Conservation (phyloP, 768 basidiomycete genomes). For the Cystoderma amianthinum region DNA sequence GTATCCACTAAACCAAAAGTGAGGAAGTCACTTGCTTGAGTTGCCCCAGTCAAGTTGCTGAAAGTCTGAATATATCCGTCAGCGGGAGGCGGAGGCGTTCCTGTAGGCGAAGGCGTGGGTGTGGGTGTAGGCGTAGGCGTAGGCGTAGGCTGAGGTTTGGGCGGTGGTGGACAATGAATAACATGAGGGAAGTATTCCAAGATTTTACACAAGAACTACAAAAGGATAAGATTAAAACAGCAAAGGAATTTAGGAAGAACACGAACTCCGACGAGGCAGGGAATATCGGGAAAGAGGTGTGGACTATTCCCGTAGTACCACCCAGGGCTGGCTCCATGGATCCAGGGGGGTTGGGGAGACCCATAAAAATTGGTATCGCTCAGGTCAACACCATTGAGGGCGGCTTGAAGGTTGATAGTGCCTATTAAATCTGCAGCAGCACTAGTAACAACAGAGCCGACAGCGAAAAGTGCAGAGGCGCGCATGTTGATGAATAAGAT, state of each 20-base stretch:
- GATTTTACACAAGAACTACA: constrained; percentile 29
- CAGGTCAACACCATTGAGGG: constrained; percentile 22
- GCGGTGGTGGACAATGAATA: constrained; percentile 29
- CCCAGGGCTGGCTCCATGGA: constrained; percentile 22
- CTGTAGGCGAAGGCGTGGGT: constrained; percentile 5
- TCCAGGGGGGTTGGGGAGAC: constrained; percentile 31
- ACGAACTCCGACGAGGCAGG: constrained; percentile 25
- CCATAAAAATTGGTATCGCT: constrained; percentile 24
- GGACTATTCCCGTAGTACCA: constrained; percentile 34
- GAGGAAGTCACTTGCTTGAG: constrained; percentile 31
- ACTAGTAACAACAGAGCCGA: constrained; percentile 13
- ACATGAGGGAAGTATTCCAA: constrained; percentile 24
- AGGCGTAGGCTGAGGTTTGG: constrained; percentile 10
- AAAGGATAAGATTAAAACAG: constrained; percentile 5
- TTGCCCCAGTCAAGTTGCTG: constrained; percentile 32
- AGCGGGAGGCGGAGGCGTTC: constrained; percentile 9
- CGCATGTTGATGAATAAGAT: constrained; percentile 24
- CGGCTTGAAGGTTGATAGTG: constrained; percentile 7
- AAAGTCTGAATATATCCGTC: constrained; percentile 32
- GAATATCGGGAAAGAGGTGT: constrained; percentile 15
- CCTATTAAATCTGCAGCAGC: constrained; percentile 11
- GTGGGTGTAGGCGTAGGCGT: constrained; percentile 7
- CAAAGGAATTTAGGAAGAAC: not conserved
- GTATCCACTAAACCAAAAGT: constrained; percentile 40
- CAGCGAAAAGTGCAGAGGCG: constrained; percentile 17